Base-by-base conservation (phyloP, 2,329 filamentous ascomycete species). In the Rhynchosporium secalis region DNA sequence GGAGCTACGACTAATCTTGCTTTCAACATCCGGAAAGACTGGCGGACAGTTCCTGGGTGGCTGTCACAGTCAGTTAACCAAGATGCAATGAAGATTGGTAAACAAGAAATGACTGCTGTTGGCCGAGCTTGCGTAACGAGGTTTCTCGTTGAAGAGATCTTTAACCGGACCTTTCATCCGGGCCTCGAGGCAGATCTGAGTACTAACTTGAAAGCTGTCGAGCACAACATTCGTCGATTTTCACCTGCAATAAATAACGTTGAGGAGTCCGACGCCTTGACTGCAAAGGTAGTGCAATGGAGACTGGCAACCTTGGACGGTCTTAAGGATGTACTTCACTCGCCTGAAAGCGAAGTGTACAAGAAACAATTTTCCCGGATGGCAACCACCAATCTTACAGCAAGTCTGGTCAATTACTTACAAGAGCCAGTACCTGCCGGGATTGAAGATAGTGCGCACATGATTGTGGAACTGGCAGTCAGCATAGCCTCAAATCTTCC, bases 41-140 rank as follows among this genome's bases (percentile, higher is more conserved):
- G 95, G 95, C 86, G 86, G 65, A 80, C 81, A 40, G 82, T 98
- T 60, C 95, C 95, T 0, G 74, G 81, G 5, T 98, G 92, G 92
- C 80, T 99, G 49, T 83, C 86, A 60, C 83, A 82, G 29, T 91
- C 87, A 60, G 90, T 96, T 67, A 97, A 94, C 75, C 82, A 89
- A 58, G 93, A 96, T 71, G 94, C 92, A 0, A 82, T 96, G 59
- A 85, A 88, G 70, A 92, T 89, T 9, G 95, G 93, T 65, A 96
- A 93, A 73, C 93, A 97, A 75, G 95, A 99, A 76, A 99, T 99
- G 95, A 98, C 92, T 6, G 93, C 93, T 4, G 89, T 96, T 29
- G 95, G 95, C 15, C 86, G 94, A 59, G 92, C 94, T 12, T 86
- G 93, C 67, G 92, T 99, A 69, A 90, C 90, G 33, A 86, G 88